Percentiles rank a stretch among this genome's conserved stretches.
Evolutionary conservation across 2,329 filamentous ascomycete species (phyloP).

Genomic region (Arachnomyces sp.): DNA sequence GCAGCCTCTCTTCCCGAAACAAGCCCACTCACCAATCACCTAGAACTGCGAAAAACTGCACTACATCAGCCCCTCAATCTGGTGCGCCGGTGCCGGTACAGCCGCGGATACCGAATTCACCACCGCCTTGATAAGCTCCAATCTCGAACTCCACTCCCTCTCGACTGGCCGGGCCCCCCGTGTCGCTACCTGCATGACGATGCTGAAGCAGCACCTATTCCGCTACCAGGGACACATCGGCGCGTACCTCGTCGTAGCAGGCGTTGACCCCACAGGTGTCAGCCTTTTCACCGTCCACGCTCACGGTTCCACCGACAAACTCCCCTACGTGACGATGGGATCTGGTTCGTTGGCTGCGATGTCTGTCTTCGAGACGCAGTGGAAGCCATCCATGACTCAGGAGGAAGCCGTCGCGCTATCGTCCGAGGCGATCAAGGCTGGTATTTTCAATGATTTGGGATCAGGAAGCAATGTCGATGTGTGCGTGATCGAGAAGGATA

Average conservation of each 20-base stretch:
- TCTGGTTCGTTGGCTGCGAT: conserved; percentile 93
- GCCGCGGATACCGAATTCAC: conserved; percentile 99
- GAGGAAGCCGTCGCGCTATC: conserved; percentile 78
- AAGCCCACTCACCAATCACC: background rate
- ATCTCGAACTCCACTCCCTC: conserved; percentile 93
- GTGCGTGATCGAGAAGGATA: conserved; percentile 88
- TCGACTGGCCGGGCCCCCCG: conserved; percentile 94
- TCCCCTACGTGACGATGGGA: conserved; percentile 98
- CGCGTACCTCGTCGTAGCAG: conserved; percentile 93
- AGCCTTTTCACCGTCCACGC: conserved; percentile 98
- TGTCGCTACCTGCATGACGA: conserved; percentile 98
- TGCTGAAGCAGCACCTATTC: conserved; percentile 99
- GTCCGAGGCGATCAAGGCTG: conserved; percentile 82
- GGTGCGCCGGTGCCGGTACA: conserved; percentile 96
- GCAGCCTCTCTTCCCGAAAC: background rate
- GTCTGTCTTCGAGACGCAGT: conserved; percentile 95
- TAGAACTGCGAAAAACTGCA: conserved; percentile 99
- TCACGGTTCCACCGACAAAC: conserved; percentile 96
- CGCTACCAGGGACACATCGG: conserved; percentile 96
- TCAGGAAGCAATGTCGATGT: conserved; percentile 97
- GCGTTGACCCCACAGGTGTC: conserved; percentile 88
- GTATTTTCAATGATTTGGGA: conserved; percentile 98
- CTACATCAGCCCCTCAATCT: conserved; percentile 97
- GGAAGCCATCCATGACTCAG: conserved; percentile 69
- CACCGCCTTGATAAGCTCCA: conserved; percentile 94